Evolutionary conservation across 305 asterid genomes (phyloP).

Genomic region (Solanum hybrid): DNA sequence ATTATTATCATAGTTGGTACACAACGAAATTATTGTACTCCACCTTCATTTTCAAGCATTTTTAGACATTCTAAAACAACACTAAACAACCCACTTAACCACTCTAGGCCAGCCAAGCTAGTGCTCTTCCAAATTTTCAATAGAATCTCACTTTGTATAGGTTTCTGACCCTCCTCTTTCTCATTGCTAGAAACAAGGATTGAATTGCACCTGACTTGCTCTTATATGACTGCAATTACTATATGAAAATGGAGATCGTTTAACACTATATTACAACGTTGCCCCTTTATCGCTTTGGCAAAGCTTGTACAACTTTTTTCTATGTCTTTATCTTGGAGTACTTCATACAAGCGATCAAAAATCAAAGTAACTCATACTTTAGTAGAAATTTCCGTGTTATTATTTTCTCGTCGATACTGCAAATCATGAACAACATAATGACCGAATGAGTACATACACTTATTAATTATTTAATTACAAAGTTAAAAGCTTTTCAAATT

Average conservation of each 20-base stretch:
- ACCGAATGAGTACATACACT: neutral
- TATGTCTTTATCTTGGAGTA: neutral
- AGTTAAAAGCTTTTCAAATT: neutral
- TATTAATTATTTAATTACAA: no score
- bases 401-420: no score
- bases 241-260: no score
- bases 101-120: neutral
- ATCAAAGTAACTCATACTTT: neutral
- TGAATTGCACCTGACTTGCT: neutral
- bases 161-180: neutral
- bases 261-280: no score
- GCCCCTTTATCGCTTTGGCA: no score
- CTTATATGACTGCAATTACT: neutral
- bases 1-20: neutral
- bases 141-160: neutral
- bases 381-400: neutral
- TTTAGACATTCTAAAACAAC: neutral
- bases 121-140: neutral
- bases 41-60: neutral
- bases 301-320: neutral
- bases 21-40: neutral
- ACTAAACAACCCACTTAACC: neutral
- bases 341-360: neutral
- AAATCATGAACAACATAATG: no score
- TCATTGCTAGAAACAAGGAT: neutral